Conservation (phyloP, 2,329 filamentous ascomycete genomes). For the Phaeoacremonium minimum region DNA sequence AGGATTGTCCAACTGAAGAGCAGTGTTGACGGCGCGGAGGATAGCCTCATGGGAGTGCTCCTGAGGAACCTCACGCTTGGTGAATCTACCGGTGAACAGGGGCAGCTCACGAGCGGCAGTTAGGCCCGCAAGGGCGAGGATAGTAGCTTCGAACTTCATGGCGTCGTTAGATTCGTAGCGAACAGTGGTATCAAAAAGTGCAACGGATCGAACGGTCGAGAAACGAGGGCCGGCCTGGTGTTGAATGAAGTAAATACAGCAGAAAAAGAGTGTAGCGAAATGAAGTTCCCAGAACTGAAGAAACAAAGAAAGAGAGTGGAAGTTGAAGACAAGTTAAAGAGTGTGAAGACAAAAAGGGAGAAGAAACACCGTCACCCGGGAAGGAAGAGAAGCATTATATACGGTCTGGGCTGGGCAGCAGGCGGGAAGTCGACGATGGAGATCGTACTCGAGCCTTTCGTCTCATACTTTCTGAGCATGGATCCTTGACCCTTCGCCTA, state of each 20-base stretch:
- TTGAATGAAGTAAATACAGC: conserved; percentile 11
- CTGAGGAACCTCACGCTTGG: conserved; percentile 47
- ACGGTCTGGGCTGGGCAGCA: conserved; percentile 1
- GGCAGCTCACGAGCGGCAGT: conserved; percentile 22
- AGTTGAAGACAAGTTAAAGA: conserved; percentile 11
- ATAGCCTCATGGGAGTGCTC: conserved; percentile 45
- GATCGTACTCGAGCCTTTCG: conserved; percentile 2
- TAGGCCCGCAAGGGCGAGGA: conserved; percentile 22
- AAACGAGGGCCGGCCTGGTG: conserved; percentile 19
- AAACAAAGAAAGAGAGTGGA: conserved; percentile 16
- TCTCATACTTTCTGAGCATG: conserved; percentile 5
- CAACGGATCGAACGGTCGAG: too few relatives aligned
- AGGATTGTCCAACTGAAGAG: conserved; percentile 42
- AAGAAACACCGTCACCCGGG: not conserved
- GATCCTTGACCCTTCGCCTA: conserved; percentile 8
- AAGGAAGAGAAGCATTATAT: conserved; percentile 5
- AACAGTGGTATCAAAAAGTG: too few relatives aligned
- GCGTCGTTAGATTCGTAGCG: conserved; percentile 10
- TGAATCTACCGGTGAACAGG: conserved; percentile 12
- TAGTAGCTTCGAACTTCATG: conserved; percentile 25
- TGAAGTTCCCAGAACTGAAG: conserved; percentile 24
- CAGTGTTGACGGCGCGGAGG: conserved; percentile 27
- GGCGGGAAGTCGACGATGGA: conserved; percentile 1
- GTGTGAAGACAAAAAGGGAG: conserved; percentile 11
- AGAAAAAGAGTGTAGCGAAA: conserved; percentile 18